Base-by-base conservation (phyloP, 768 basidiomycete species). In the Psilocybe cubensis region DNA sequence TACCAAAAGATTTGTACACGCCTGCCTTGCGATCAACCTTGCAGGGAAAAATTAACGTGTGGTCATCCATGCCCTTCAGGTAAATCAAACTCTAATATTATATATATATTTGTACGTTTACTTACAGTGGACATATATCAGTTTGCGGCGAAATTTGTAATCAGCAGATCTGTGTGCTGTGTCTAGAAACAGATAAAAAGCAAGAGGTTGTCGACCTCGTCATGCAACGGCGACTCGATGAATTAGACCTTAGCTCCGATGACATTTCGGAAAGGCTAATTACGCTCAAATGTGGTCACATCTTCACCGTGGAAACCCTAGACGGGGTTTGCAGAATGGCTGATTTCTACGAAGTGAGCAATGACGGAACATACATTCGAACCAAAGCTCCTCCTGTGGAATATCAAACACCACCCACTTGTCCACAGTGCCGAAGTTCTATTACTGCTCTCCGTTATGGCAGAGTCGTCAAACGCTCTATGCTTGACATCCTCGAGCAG, bases 111-210 rank as follows among this genome's bases (percentile, higher is more conserved):
- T 9, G 31, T 1, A 31, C 14, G 12, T 14, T 31, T 7, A 48
- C n/a, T 46, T 17, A 24, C 11, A 3, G 18, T 24, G 0, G 3
- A 18, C 28, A 18, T 8, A 0, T 3, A 2, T 10, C 7, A 89
- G 87, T 91, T 0, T 89, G 87, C 52, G 87, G 88, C 3, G 89
- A 91, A 68, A 70, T 76, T n/a, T 91, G 89, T 62, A 25, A 52
- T 0, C 65, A 74, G 1, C 88, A 89, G 67, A 63, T 76, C 4
- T 91, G 89, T 58, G 74, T 77, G 3, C n/a, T 49, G 1, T 91
- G 89, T 56, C 76, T 79, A 5, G 45, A 78, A 9, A 63, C 66
- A 0, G 70, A 76, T 1, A 52, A 67, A 17, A 75, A 74, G 50
- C 57, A 70, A 1, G 68, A 70, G n/a, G 72, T 87, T 10, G 87